These are phyloP conservation scores for Conticribra guillardii DNA, from an alignment of 108 stramenopile species.

Conservation along the genomic window DNA sequence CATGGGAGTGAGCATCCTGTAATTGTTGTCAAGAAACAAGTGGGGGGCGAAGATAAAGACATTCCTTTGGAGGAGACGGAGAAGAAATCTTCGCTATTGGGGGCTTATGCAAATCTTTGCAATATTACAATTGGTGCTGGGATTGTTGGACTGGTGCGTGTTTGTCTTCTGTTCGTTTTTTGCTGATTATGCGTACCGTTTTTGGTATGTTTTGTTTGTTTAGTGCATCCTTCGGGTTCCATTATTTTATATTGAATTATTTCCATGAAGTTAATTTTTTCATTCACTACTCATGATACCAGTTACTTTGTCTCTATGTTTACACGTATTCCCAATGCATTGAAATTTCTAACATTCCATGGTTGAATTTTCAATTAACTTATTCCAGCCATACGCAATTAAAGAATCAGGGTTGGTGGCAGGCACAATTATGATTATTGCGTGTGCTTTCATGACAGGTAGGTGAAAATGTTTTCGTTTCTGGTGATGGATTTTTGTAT, in stretches of 20 bases:
- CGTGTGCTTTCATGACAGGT: slow-evolving; percentile 39
- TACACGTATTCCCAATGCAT: too few relatives aligned
- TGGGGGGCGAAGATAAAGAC: slow-evolving; percentile 2
- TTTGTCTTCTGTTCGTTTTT: not conserved
- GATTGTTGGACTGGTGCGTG: slow-evolving; percentile 79
- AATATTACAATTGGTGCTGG: slow-evolving; percentile 88
- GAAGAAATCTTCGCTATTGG: slow-evolving; percentile 68
- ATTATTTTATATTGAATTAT: not conserved
- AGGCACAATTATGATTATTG: slow-evolving; percentile 38
- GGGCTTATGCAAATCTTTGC: slow-evolving; percentile 76
- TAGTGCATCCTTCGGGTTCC: not conserved
- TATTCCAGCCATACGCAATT: slow-evolving; percentile 45
- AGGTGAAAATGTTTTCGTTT: not conserved
- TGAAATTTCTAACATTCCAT: too few relatives aligned
- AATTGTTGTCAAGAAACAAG: slow-evolving; percentile 13
- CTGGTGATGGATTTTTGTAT: too few relatives aligned
- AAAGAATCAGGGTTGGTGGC: slow-evolving; percentile 45
- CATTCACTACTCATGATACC: too few relatives aligned
- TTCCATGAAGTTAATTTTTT: too few relatives aligned
- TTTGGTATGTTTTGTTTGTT: not conserved
- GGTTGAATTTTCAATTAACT: not conserved
- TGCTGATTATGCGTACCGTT: not conserved
- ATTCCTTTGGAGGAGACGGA: slow-evolving; percentile 42
- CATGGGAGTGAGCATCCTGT: slow-evolving; percentile 12
- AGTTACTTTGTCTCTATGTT: too few relatives aligned